Conservation (phyloP, 306 rosid species). For the Dalbergia cochinchinensis region DNA sequence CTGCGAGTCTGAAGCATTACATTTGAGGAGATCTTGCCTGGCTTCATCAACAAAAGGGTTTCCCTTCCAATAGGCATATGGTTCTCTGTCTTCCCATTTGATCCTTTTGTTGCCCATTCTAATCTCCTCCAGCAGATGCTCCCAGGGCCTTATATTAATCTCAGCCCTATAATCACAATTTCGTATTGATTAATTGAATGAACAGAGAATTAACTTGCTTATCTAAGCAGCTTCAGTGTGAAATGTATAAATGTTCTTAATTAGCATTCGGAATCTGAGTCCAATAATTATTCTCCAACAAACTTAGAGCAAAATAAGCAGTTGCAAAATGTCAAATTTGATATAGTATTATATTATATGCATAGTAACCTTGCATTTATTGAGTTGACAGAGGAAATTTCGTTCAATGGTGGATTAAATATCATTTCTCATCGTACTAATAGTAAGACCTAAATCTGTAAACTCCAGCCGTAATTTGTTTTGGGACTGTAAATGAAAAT, state of each 20-base stretch:
- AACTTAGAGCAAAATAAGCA: not conserved
- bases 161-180: constrained; percentile 63
- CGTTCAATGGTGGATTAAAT: not conserved
- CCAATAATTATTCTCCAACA: not conserved
- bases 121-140: constrained; percentile 55
- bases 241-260: not conserved
- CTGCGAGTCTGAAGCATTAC: constrained; percentile 57
- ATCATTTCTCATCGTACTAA: not conserved
- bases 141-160: constrained; percentile 87
- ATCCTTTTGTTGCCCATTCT: constrained; percentile 63
- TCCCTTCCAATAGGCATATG: constrained; percentile 90
- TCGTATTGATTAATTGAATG: not conserved
- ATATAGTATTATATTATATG: not conserved
- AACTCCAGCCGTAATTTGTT: too few species aligned
- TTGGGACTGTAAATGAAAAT: too few species aligned
- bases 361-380: not conserved
- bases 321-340: too few species aligned
- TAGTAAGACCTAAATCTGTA: not conserved
- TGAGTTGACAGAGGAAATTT: not conserved
- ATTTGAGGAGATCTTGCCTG: constrained; percentile 72
- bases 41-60: constrained; percentile 65
- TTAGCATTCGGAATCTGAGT: not conserved
- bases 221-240: not conserved
- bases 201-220: not conserved
- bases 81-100: constrained; percentile 68